These are phyloP conservation scores for Botryotinia globosa DNA, from an alignment of 2,329 filamentous ascomycete species.

Conservation along the genomic window DNA sequence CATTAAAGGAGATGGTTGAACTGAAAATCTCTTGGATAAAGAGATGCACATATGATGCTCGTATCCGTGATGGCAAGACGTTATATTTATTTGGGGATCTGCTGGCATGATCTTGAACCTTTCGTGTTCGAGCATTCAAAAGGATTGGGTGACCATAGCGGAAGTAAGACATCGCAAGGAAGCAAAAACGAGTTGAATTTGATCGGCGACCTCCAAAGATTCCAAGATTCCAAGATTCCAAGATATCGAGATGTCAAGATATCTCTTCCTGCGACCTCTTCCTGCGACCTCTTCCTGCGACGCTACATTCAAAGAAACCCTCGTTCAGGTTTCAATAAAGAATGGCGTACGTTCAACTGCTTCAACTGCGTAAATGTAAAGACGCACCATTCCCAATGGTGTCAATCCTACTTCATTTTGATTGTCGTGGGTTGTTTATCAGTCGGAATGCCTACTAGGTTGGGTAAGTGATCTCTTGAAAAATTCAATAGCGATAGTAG, in stretches of 20 bases:
- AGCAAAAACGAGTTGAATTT: conserved; percentile 5
- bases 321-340: conserved; percentile 2
- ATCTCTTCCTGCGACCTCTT: background rate
- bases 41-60: conserved; percentile 9
- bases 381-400: background rate
- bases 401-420: background rate
- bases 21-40: conserved; percentile 12
- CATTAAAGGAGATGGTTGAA: conserved; percentile 17
- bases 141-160: conserved; percentile 11
- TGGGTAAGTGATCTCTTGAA: background rate
- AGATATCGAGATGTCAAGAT: conserved; percentile 5
- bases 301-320: background rate
- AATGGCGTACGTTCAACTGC: background rate
- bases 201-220: conserved; percentile 8
- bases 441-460: background rate
- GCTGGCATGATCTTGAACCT: conserved; percentile 18
- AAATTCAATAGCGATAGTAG: background rate
- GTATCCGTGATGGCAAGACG: conserved; percentile 20
- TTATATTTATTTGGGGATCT: conserved; percentile 20
- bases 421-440: background rate
- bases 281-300: background rate
- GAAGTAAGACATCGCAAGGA: conserved; percentile 21
- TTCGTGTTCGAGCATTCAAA: background rate
- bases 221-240: background rate
- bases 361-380: conserved; percentile 5